phyloP scores from a whole-genome alignment of 139 green algal species.

The Monoraphidium neglectum region DNA sequence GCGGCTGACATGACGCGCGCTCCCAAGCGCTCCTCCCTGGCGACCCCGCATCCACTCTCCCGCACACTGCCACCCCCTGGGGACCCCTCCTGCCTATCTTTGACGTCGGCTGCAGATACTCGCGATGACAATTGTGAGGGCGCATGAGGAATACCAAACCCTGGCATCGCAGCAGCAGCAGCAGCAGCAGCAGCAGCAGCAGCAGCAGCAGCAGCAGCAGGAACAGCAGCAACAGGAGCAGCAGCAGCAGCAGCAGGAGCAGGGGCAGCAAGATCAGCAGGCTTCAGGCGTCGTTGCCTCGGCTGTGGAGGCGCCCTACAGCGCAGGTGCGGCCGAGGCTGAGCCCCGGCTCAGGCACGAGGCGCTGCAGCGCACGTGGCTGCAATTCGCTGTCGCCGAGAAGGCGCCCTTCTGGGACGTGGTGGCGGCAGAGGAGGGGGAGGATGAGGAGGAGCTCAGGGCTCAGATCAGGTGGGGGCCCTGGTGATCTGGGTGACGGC shows the following conservation, averaged over 20 bases:
- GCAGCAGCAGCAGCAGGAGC: constrained; percentile 2
- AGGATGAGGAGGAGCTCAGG: constrained; percentile 54
- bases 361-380: constrained; percentile 69
- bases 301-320: too few relatives aligned
- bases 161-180: constrained; percentile 9
- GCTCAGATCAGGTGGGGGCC: constrained; percentile 44
- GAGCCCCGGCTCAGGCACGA: background rate
- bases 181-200: constrained; percentile 17
- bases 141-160: background rate
- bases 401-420: constrained; percentile 91
- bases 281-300: too few relatives aligned
- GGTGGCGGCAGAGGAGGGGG: constrained; percentile 71
- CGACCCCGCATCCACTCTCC: too few relatives aligned
- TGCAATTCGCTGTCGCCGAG: constrained; percentile 69
- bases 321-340: background rate
- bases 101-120: too few relatives aligned
- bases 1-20: too few relatives aligned
- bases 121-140: constrained; percentile 31
- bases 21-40: too few relatives aligned
- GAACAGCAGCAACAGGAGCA: background rate
- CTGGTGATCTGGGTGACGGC: too few relatives aligned
- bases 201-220: constrained; percentile 2
- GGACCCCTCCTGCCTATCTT: too few relatives aligned
- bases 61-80: too few relatives aligned
- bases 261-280: too few relatives aligned